Percentiles rank a stretch among this genome's conserved stretches.
Conservation (phyloP, 2,329 filamentous ascomycete genomes). For the Epichloe scottii region DNA sequence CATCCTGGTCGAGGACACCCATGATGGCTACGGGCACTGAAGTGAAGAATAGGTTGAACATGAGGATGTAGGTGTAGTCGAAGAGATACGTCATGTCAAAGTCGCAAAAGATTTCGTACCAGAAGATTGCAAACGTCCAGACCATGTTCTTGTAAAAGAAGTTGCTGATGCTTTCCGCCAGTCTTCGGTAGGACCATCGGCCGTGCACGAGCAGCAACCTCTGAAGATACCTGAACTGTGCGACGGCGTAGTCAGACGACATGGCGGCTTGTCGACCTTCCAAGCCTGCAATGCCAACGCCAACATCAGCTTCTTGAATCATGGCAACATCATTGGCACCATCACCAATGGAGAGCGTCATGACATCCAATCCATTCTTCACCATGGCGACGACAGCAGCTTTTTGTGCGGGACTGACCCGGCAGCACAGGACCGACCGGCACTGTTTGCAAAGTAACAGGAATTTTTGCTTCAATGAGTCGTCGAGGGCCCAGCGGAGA, state of each 20-base stretch:
- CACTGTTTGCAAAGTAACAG: constrained; percentile 93
- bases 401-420: constrained; percentile 94
- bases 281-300: constrained; percentile 86
- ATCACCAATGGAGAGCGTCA: constrained; percentile 88
- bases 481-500: constrained; percentile 74
- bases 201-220: constrained; percentile 81
- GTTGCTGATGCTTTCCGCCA: constrained; percentile 90
- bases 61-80: constrained; percentile 93
- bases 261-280: constrained; percentile 89
- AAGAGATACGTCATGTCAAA: constrained; percentile 96
- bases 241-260: constrained; percentile 93
- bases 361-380: constrained; percentile 86
- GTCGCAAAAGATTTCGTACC: constrained; percentile 92
- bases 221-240: constrained; percentile 82
- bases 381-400: constrained; percentile 95
- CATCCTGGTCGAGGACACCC: constrained; percentile 94
- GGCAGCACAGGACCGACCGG: constrained; percentile 90
- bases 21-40: constrained; percentile 90
- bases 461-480: constrained; percentile 80
- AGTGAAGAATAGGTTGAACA: constrained; percentile 95
- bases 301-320: constrained; percentile 96
- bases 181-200: constrained; percentile 87
- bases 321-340: constrained; percentile 95
- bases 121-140: constrained; percentile 94
- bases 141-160: constrained; percentile 99